Percentiles rank a stretch among this genome's conserved stretches.
phyloP scores from a whole-genome alignment of 768 basidiomycete species.

The Trichaptum fuscoviolaceum region DNA sequence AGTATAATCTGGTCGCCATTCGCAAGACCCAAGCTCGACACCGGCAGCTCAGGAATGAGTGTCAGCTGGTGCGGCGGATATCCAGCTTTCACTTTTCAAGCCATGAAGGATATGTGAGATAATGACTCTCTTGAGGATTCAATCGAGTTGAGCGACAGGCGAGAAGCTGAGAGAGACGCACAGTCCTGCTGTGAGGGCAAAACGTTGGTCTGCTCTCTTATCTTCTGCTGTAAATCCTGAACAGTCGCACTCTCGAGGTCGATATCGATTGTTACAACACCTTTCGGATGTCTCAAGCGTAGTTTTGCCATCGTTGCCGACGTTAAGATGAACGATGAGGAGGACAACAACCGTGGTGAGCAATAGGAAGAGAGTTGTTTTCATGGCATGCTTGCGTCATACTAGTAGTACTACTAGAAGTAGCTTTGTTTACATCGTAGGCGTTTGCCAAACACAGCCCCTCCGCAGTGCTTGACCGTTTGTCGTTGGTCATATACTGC shows the following conservation, averaged over 20 bases:
- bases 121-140: neutral
- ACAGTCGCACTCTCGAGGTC: conserved; percentile 58
- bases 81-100: conserved; percentile 61
- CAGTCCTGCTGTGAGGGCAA: conserved; percentile 72
- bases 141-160: neutral
- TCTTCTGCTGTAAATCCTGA: conserved; percentile 67
- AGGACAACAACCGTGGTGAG: neutral
- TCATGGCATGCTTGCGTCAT: no score
- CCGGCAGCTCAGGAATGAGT: conserved; percentile 64
- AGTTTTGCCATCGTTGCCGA: conserved; percentile 53
- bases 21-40: conserved; percentile 72
- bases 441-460: no score
- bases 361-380: no score
- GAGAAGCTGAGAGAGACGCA: conserved; percentile 32
- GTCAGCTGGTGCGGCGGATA: conserved; percentile 79
- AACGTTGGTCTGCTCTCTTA: conserved; percentile 64
- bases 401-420: no score
- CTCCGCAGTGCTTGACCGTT: no score
- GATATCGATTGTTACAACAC: conserved; percentile 72
- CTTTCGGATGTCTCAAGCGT: conserved; percentile 81
- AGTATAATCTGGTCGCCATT: conserved; percentile 87
- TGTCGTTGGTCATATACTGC: no score
- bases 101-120: neutral
- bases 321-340: conserved; percentile 6
- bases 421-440: no score